A percentile compares a stretch with the other conserved stretches of the same genome.
Conservation (phyloP, 148 eudicot species). For the Vaccinium vitisidaea region DNA sequence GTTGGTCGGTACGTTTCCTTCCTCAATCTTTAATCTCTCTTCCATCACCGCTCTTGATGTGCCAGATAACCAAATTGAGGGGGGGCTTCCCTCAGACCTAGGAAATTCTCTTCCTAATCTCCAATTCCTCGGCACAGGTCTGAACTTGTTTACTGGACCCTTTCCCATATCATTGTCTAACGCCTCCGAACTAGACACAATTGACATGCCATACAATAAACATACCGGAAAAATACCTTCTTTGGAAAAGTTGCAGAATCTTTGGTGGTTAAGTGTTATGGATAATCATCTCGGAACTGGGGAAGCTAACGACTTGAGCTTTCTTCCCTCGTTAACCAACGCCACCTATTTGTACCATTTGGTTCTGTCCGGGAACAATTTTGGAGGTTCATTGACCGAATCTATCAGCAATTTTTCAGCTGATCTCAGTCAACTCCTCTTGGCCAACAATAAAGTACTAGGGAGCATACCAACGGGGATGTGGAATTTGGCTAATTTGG, state of each 20-base stretch:
- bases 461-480: no score
- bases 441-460: no score
- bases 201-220: constrained; percentile 19
- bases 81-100: constrained; percentile 18
- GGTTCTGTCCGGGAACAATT: neutral
- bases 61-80: constrained; percentile 10
- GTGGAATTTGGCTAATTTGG: no score
- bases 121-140: constrained; percentile 6
- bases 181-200: constrained; percentile 13
- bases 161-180: constrained; percentile 30
- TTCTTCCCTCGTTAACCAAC: no score
- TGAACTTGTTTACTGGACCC: constrained; percentile 23
- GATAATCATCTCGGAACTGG: constrained; percentile 3
- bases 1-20: constrained; percentile 21
- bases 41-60: constrained; percentile 1
- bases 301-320: neutral
- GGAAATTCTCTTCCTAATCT: constrained; percentile 23
- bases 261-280: neutral
- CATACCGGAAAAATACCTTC: constrained; percentile 24
- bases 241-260: constrained; percentile 11
- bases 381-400: constrained; percentile 19
- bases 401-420: constrained; percentile 9
- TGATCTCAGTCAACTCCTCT: no score
- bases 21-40: constrained; percentile 23
- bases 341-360: constrained; percentile 19